Evolutionary conservation across 495 filamentous ascomycete genomes (phyloP).

Genomic region (Daldinia bambusicola): DNA sequence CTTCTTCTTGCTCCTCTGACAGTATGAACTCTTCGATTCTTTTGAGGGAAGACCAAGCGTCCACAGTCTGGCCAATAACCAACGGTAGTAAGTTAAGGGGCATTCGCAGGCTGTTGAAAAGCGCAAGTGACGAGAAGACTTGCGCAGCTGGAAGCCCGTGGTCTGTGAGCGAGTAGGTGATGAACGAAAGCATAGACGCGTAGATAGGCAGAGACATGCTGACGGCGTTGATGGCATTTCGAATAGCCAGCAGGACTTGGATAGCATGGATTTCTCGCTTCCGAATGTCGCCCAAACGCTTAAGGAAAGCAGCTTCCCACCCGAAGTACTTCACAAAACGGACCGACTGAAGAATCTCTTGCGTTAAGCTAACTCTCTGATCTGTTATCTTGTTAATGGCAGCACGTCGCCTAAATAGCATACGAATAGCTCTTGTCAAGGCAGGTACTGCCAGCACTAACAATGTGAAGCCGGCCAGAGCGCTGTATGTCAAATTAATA

Average conservation of each 20-base stretch:
- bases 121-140: constrained; percentile 89
- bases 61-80: constrained; percentile 87
- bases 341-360: constrained; percentile 90
- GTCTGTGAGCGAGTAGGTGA: constrained; percentile 84
- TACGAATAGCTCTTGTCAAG: constrained; percentile 76
- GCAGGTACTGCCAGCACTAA: constrained; percentile 80
- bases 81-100: constrained; percentile 88
- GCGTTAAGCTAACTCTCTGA: constrained; percentile 86
- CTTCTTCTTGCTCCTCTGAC: constrained; percentile 85
- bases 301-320: constrained; percentile 88
- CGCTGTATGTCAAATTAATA: constrained; percentile 88
- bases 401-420: constrained; percentile 74
- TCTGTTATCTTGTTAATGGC: constrained; percentile 93
- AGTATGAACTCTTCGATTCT: constrained; percentile 88
- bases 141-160: constrained; percentile 76
- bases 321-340: constrained; percentile 97
- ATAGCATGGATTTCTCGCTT: constrained; percentile 78
- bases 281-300: constrained; percentile 77
- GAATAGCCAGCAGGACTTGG: constrained; percentile 79
- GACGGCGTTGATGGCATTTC: constrained; percentile 85
- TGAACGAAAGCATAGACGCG: constrained; percentile 94
- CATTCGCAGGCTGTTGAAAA: constrained; percentile 91
- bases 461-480: constrained; percentile 85
- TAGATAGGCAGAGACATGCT: constrained; percentile 82
- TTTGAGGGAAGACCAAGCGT: constrained; percentile 84